Percentiles rank a stretch among this genome's conserved stretches.
phyloP scores from a whole-genome alignment of 306 rosid genomes.

The Citrullus mucosospermus region DNA sequence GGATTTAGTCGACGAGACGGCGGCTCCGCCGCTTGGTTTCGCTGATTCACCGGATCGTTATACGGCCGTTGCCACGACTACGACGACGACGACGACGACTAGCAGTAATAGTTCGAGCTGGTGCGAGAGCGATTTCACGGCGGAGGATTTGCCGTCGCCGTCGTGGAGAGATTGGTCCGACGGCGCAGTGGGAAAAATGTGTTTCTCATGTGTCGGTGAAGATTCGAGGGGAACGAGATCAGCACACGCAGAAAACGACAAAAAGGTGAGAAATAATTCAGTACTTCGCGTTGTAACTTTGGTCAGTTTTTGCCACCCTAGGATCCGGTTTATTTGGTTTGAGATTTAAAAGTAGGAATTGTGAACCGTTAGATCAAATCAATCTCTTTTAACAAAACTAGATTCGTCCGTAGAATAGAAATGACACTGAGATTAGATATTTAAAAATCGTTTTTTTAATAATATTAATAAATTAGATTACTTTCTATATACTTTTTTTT shows the following conservation, averaged over 20 bases:
- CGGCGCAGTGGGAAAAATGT: conserved; percentile 11
- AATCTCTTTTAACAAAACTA: not conserved
- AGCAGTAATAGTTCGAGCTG: conserved; percentile 48
- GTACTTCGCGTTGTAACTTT: not conserved
- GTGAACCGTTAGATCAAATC: not conserved
- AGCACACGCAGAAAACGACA: not conserved
- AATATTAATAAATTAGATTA: not conserved
- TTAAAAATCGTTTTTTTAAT: not conserved
- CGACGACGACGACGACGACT: conserved; percentile 12
- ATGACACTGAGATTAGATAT: not conserved
- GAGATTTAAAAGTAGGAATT: no score
- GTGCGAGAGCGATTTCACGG: conserved; percentile 66
- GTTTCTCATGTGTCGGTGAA: conserved; percentile 38
- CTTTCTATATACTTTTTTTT: not conserved
- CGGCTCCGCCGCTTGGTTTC: conserved; percentile 21
- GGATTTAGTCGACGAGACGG: conserved; percentile 24
- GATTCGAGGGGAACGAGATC: not conserved
- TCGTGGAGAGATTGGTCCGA: conserved; percentile 21
- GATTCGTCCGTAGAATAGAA: not conserved
- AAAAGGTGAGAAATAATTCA: not conserved
- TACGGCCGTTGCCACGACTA: conserved; percentile 14
- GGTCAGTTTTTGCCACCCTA: not conserved
- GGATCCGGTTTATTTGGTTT: not conserved
- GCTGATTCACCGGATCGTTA: conserved; percentile 14
- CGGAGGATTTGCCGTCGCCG: conserved; percentile 17